Evolutionary conservation across 2,329 filamentous ascomycete genomes (phyloP), one percentile per base, ranked within the genome.

Genomic region (Massarina eburnea): DNA sequence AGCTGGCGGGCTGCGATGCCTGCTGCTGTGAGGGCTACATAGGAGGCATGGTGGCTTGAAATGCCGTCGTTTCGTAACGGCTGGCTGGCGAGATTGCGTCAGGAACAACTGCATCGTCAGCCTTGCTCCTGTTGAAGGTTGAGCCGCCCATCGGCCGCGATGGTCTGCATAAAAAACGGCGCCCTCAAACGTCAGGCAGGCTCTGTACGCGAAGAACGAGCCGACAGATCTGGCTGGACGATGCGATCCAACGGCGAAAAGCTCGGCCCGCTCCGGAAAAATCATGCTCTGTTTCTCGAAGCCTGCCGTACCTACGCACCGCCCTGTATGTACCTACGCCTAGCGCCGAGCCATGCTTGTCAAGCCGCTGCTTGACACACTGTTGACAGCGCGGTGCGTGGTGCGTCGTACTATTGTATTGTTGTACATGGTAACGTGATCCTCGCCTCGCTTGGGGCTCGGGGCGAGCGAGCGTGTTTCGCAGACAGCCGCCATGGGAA

Each of bases 81-180:
- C 59, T 52, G 60, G 62, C 61, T 55, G 50, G 63, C 62, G 62
- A 68, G 52, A 70, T 70, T 70, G 67, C 68, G 66, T 68, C 68
- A 71, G 68, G 68, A 68, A 71, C 67, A 61, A 61, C 54, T 64
- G 62, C 64, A 64, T 66, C 51, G 45, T 62, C 66, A 71, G 68
- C 68, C 67, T 68, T 68, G 66, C 54, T 54, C 39, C 48, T 52
- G 54, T 61, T 62, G 62, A 68, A 63, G 51, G 54, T 61, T 62
- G 62, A 68, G 64, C 66, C 66, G 65, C 66, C 59, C 57, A 64
- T 54, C 54, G 18, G 20, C 32, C 26, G 41, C 50, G 54, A 49
- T 53, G 57, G 55, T 19, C 35, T 61, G 65, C 65, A 68, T 68
- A 59, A 65, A 61, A 43, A 57, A 48, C 45, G 45, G 52, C 43